Conservation (phyloP, 306 rosid species). For the Lathyrus oleraceus region DNA sequence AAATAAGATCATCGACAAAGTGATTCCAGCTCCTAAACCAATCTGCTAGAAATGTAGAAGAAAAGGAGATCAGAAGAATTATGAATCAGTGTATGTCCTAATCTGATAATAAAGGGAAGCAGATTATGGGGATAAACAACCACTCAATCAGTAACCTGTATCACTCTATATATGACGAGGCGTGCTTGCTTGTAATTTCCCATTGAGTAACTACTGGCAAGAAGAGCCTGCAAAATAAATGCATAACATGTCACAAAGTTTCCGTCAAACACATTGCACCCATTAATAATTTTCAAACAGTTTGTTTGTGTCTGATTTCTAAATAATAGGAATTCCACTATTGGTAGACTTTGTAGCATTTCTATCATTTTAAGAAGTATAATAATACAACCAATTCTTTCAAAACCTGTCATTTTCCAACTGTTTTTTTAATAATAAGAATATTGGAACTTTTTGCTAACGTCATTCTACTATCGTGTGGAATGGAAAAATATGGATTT, state of each 20-base stretch:
- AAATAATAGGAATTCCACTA: constrained; percentile 15
- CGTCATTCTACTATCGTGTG: no score
- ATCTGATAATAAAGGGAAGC: constrained; percentile 9
- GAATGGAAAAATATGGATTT: no score
- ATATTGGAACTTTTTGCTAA: no score
- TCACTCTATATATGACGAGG: constrained; percentile 58
- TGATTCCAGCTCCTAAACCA: constrained; percentile 68
- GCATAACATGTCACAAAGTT: constrained; percentile 26
- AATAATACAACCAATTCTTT: constrained; percentile 9
- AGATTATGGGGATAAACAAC: constrained; percentile 18
- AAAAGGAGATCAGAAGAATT: constrained; percentile 29
- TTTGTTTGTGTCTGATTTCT: constrained; percentile 8
- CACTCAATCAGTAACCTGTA: constrained; percentile 56
- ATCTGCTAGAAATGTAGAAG: constrained; percentile 53
- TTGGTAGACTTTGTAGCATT: constrained; percentile 2
- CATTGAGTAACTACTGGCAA: constrained; percentile 72
- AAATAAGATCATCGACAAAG: constrained; percentile 67
- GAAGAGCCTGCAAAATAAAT: constrained; percentile 66
- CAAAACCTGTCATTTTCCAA: constrained; percentile 5
- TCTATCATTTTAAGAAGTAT: constrained; percentile 4
- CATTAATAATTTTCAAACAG: constrained; percentile 11
- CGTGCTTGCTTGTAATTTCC: constrained; percentile 79
- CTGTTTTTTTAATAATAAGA: no score
- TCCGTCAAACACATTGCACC: constrained; percentile 25
- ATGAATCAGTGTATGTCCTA: constrained; percentile 30